Evolutionary conservation across 768 basidiomycete genomes (phyloP), one percentile per base, ranked within the genome.

Genomic region (Suillus weaverae): DNA sequence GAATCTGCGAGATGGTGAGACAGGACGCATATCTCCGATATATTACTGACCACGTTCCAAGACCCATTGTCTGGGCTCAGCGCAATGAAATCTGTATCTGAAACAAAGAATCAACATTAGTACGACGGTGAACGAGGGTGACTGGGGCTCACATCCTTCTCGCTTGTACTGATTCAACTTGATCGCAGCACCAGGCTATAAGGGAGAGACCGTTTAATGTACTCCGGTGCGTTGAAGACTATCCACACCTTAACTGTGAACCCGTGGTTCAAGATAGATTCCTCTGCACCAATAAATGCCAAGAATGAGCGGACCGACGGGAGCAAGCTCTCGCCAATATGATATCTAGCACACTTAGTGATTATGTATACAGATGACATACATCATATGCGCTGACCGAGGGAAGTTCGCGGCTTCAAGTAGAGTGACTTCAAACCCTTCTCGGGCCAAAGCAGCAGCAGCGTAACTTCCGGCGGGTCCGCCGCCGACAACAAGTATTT

Each of bases 111-210:
- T 26, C 6, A 36, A 20, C 41, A 62, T 43, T 3, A 20, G 38
- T 33, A 41, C 30, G n/a, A n/a, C 13, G 35, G 6, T 20, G 33
- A 50, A 50, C 14, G 20, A 54, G 50, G n/a, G 20, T 26, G 4
- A 20, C 3, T 50, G 9, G 38, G 6, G 78, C 85, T 71, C 69
- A 85, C 86, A 87, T 60, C 85, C 86, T 79, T 87, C 86, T n/a
- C 83, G 82, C 71, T 87, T 87, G 69, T 75, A 84, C 69, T 86
- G 85, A 68, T 86, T 86, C 70, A 87, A 85, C 72, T 88, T 87
- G 65, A 88, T 83, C n/a, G 85, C 85, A 66, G 86, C 84, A 41
- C 86, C 87, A 53, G 85, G 86, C 86, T 87, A 70, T 10, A 22
- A 38, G 18, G 30, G 22, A 13, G 35, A 3, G 20, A 26, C 18